Evolutionary conservation across 257 asterid genomes (phyloP).

Genomic region (Handroanthus guayacan): DNA sequence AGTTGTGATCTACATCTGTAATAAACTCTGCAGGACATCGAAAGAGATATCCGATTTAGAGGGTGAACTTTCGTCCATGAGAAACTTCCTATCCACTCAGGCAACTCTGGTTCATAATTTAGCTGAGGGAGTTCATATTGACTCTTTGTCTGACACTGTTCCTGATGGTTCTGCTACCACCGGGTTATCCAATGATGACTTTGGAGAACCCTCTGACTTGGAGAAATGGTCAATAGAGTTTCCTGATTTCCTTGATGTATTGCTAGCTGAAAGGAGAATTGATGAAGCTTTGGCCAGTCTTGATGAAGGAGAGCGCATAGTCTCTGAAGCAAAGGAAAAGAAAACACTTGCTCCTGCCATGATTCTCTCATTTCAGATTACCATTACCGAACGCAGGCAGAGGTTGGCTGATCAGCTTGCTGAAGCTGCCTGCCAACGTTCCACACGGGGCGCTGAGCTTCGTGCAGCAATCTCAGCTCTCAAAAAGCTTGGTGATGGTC

Average conservation of each 20-base stretch:
- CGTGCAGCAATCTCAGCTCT: slow-evolving; percentile 95
- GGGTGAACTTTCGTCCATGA: slow-evolving; percentile 98
- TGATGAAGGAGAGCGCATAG: slow-evolving; percentile 82
- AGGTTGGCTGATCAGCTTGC: slow-evolving; percentile 95
- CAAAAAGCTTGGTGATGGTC: slow-evolving; percentile 94
- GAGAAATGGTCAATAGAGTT: slow-evolving; percentile 85
- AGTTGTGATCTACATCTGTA: slow-evolving; percentile 17
- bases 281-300: slow-evolving; percentile 91
- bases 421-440: slow-evolving; percentile 96
- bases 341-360: slow-evolving; percentile 54
- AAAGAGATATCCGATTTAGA: slow-evolving; percentile 99
- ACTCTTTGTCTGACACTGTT: slow-evolving; percentile 61
- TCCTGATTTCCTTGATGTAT: slow-evolving; percentile 92
- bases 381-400: slow-evolving; percentile 82
- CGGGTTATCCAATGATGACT: slow-evolving; percentile 55
- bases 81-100: slow-evolving; percentile 95
- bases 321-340: slow-evolving; percentile 76
- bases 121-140: slow-evolving; percentile 93
- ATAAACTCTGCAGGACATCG: slow-evolving; percentile 71
- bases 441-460: slow-evolving; percentile 95
- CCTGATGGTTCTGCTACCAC: slow-evolving; percentile 52
- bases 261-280: slow-evolving; percentile 95
- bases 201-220: slow-evolving; percentile 73
- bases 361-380: slow-evolving; percentile 64
- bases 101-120: slow-evolving; percentile 87